phyloP scores from a whole-genome alignment of 371 early-diverging fungal species.

The Zychaea mexicana region DNA sequence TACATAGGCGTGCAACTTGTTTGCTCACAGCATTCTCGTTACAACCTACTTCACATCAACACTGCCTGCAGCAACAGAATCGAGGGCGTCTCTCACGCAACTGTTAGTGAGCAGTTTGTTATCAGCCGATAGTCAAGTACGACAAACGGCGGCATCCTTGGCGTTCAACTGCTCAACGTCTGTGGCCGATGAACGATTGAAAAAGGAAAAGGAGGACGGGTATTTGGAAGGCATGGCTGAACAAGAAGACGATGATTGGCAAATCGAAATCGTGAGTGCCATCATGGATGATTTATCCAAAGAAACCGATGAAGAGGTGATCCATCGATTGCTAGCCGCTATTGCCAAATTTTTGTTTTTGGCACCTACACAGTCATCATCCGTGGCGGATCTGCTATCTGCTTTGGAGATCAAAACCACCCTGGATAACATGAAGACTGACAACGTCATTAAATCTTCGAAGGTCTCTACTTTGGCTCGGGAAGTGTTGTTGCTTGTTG shows the following conservation, averaged over 20 bases:
- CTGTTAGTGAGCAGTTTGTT: conserved; percentile 63
- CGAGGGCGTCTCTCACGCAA: conserved; percentile 56
- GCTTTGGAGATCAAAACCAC: conserved; percentile 35
- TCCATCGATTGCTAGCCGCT: conserved; percentile 45
- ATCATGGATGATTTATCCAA: conserved; percentile 60
- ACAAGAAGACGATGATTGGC: conserved; percentile 72
- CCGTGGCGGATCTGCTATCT: conserved; percentile 31
- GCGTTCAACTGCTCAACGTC: conserved; percentile 67
- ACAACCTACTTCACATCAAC: conserved; percentile 58
- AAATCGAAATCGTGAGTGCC: conserved; percentile 65
- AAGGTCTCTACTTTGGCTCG: conserved; percentile 27
- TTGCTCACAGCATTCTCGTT: conserved; percentile 39
- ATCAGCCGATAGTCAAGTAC: conserved; percentile 53
- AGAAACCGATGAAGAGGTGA: conserved; percentile 50
- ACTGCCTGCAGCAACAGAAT: conserved; percentile 30
- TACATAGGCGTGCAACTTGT: conserved; percentile 69
- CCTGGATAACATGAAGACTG: conserved; percentile 30
- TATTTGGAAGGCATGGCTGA: conserved; percentile 39
- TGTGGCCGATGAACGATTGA: conserved; percentile 44
- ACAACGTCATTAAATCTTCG: conserved; percentile 19
- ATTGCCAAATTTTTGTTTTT: conserved; percentile 45
- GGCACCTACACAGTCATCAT: conserved; percentile 30
- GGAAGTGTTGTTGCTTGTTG: conserved; percentile 32
- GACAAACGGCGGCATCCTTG: conserved; percentile 68
- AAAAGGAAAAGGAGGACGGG: conserved; percentile 34